phyloP scores from a whole-genome alignment of 2,329 filamentous ascomycete species.

The Ascomycota sp. region DNA sequence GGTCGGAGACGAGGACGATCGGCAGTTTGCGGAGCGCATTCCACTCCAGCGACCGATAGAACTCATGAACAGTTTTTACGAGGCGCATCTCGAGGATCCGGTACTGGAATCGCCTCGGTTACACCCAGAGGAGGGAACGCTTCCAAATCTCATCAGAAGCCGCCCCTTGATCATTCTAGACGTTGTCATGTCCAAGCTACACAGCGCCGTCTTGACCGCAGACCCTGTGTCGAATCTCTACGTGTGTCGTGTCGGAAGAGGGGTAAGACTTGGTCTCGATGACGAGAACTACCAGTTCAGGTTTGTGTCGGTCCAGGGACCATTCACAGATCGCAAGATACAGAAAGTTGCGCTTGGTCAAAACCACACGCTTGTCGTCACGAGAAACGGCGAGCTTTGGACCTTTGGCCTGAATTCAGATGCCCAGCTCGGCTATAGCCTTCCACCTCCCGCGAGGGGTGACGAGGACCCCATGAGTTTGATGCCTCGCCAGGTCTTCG shows the following conservation, averaged over 20 bases:
- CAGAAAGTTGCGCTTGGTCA: slow-evolving; percentile 67
- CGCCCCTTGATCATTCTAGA: slow-evolving; percentile 60
- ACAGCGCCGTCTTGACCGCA: slow-evolving; percentile 70
- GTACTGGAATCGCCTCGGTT: slow-evolving; percentile 11
- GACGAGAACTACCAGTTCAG: slow-evolving; percentile 79
- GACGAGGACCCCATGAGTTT: slow-evolving; percentile 74
- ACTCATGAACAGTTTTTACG: slow-evolving; percentile 52
- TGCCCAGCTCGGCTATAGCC: slow-evolving; percentile 68
- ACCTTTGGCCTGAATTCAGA: slow-evolving; percentile 83
- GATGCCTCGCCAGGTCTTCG: slow-evolving; percentile 74
- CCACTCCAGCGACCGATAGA: slow-evolving; percentile 56
- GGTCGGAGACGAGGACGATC: slow-evolving; percentile 86
- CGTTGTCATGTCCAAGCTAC: slow-evolving; percentile 73
- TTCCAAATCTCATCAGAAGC: slow-evolving; percentile 55
- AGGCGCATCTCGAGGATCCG: slow-evolving; percentile 37
- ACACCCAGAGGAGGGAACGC: slow-evolving; percentile 21
- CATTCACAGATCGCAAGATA: slow-evolving; percentile 55
- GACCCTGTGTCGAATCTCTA: slow-evolving; percentile 84
- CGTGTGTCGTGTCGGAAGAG: slow-evolving; percentile 77
- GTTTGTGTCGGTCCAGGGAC: slow-evolving; percentile 64
- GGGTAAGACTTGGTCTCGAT: slow-evolving; percentile 72
- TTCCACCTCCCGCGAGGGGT: slow-evolving; percentile 43
- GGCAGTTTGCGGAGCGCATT: slow-evolving; percentile 79
- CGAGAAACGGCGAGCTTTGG: slow-evolving; percentile 73
- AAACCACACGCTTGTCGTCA: slow-evolving; percentile 75